Evolutionary conservation across 768 basidiomycete species (phyloP).

Genomic region (Mycena amicta): DNA sequence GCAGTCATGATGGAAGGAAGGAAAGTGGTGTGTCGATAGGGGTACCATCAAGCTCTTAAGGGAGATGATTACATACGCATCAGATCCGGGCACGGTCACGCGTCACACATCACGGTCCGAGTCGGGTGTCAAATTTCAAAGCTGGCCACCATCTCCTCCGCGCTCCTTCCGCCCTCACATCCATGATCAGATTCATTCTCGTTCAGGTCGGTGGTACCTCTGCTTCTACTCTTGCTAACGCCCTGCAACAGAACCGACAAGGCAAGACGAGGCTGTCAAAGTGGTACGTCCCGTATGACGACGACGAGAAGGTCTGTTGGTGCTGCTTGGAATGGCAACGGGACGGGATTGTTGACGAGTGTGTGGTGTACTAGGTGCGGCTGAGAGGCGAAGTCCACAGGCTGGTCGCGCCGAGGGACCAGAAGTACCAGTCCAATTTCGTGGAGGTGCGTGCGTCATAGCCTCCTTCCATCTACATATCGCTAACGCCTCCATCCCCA

Average conservation of each 20-base stretch:
- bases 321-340: too few relatives aligned
- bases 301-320: conserved; percentile 88
- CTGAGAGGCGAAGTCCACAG: conserved; percentile 96
- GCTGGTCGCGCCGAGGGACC: conserved; percentile 92
- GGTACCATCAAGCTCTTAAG: too few relatives aligned
- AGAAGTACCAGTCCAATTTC: conserved; percentile 99
- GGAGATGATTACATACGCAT: too few relatives aligned
- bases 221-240: background rate
- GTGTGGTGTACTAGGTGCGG: conserved; percentile 66
- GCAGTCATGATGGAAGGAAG: too few relatives aligned
- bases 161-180: background rate
- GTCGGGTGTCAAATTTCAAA: background rate
- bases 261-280: conserved; percentile 97
- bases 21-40: too few relatives aligned
- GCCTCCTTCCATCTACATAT: conserved; percentile 2
- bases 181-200: conserved; percentile 97
- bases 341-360: background rate
- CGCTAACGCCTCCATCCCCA: background rate
- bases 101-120: too few relatives aligned
- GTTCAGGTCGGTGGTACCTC: conserved; percentile 70
- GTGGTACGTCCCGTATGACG: conserved; percentile 99
- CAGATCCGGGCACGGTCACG: too few relatives aligned
- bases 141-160: background rate
- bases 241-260: conserved; percentile 83
- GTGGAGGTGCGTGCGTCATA: conserved; percentile 79